These are phyloP conservation scores for Colletotrichum chrysophilum DNA, from an alignment of 2,329 filamentous ascomycete species.

Conservation along the genomic window DNA sequence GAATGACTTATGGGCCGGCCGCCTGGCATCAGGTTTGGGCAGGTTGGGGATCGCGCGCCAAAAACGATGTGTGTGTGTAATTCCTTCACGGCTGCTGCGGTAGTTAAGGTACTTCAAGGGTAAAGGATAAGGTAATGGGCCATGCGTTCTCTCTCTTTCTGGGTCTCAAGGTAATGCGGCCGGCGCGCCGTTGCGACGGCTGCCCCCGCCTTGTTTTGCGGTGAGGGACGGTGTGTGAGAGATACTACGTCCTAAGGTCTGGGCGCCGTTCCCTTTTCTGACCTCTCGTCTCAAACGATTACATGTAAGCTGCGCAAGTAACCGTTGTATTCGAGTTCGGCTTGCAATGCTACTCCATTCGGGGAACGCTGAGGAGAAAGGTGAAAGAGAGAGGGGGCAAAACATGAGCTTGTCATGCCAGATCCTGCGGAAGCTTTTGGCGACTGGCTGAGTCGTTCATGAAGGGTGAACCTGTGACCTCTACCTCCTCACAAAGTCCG, in stretches of 20 bases:
- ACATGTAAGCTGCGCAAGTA: not conserved
- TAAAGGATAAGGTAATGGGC: not conserved
- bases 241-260: not conserved
- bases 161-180: not conserved
- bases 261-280: not conserved
- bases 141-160: not conserved
- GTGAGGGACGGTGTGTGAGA: constrained; percentile 3
- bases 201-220: not conserved
- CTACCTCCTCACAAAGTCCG: not conserved
- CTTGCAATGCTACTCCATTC: not conserved
- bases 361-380: not conserved
- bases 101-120: not conserved
- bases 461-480: not conserved
- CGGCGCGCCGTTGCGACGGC: not conserved
- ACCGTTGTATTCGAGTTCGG: not conserved
- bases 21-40: not conserved
- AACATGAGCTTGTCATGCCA: not conserved
- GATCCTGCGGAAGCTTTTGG: not conserved
- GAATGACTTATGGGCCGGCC: not conserved
- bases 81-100: not conserved
- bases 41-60: not conserved
- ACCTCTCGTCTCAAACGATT: not conserved
- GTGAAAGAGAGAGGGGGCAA: not conserved
- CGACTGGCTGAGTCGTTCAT: not conserved
- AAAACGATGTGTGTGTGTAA: not conserved